Evolutionary conservation across 2,329 filamentous ascomycete genomes (phyloP), one percentile per base, ranked within the genome.

Genomic region (Claviceps humidiphila): DNA sequence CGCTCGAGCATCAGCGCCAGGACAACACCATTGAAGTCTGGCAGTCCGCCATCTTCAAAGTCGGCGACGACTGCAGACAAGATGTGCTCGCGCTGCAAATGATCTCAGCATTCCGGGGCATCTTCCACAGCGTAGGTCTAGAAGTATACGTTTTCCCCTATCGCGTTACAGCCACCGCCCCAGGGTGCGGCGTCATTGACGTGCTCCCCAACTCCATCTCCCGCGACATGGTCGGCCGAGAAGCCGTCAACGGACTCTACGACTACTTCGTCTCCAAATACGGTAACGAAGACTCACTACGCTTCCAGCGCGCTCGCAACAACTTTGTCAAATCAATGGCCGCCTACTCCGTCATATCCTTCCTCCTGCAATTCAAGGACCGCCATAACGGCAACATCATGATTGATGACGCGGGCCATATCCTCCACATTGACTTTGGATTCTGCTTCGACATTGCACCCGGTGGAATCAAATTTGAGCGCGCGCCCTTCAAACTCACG

Each of bases 321-420:
- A 97, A 97, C 69, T 98, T 99, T 65, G 90, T 98, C 69, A 98
- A 98, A 74, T 93, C 86, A 64, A 97, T 98, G 93, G 93, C 94
- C 0, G 94, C 93, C 13, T 98, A 98, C 73, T 94, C 87, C 17
- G 85, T 98, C 62, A 97, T 98, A 58, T 94, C 89, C 0, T 98
- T 95, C 71, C 75, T 98, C 14, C 74, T 98, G 40, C 94, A 98
- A 64, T 97, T 99, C 82, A 99, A 99, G 69, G 93, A 99, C 66
- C 84, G 93, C 3, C 93, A 98, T 72, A 98, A 98, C 67, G 93
- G 93, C 56, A 98, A 98, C 74, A 98, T 98, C 74, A 98, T 98
- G 94, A 84, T 98, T 57, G 91, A 98, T 66, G 91, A 96, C 63
- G 87, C 86, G 0, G 93, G 94, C 4, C 93, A 98, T 69, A 95